Percentiles rank a stretch among this genome's conserved stretches.
phyloP scores from a whole-genome alignment of 805 yeast genomes.

The Candida ficus region DNA sequence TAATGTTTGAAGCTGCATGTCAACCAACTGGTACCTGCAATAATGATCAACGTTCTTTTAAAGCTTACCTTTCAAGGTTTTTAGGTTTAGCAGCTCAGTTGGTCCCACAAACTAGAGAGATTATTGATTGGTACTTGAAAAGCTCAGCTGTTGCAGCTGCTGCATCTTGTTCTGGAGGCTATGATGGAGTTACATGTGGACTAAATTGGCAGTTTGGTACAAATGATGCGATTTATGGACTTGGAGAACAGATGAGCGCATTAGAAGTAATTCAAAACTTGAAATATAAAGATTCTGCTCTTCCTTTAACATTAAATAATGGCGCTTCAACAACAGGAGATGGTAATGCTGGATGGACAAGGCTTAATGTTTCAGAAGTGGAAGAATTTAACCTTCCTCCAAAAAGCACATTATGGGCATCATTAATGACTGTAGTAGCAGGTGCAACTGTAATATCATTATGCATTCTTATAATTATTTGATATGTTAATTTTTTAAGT shows the following conservation, averaged over 20 bases:
- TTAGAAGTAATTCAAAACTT: conserved; percentile 55
- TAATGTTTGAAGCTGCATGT: conserved; percentile 83
- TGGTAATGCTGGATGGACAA: conserved; percentile 53
- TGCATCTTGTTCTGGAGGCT: conserved; percentile 78
- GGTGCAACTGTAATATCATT: conserved; percentile 27
- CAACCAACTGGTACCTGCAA: conserved; percentile 60
- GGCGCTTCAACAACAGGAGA: conserved; percentile 74
- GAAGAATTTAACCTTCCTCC: conserved; percentile 30
- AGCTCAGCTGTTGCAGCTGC: conserved; percentile 72
- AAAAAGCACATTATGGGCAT: conserved; percentile 64
- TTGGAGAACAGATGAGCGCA: conserved; percentile 90
- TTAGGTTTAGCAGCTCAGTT: conserved; percentile 69
- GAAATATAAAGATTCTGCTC: conserved; percentile 31
- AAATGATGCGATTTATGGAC: conserved; percentile 74
- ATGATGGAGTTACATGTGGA: conserved; percentile 88
- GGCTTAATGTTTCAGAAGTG: conserved; percentile 12
- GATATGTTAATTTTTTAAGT: too few relatives aligned
- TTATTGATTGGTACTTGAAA: conserved; percentile 30
- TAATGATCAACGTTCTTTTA: conserved; percentile 89
- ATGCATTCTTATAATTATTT: not conserved
- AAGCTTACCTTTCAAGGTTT: conserved; percentile 74
- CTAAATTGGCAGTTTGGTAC: conserved; percentile 62
- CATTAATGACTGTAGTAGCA: conserved; percentile 55
- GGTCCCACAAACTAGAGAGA: conserved; percentile 46
- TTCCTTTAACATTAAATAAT: conserved; percentile 55